A percentile compares a stretch with the other conserved stretches of the same genome.
These are phyloP conservation scores for Penicillium odoratum DNA, from an alignment of 495 filamentous ascomycete species.

Conservation along the genomic window DNA sequence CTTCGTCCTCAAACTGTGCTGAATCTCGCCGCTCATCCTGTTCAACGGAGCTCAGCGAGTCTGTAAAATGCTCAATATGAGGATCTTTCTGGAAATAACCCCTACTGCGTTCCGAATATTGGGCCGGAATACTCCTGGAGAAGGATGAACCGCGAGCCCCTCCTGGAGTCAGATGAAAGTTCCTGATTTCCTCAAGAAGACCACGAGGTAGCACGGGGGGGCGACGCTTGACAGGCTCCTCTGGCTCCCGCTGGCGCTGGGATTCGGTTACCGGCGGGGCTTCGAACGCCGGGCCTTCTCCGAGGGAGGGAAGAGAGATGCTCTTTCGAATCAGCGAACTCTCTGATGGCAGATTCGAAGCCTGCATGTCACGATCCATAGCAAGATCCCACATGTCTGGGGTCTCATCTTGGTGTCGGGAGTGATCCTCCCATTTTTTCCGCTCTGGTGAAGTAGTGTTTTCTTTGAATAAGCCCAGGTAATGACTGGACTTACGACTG, in stretches of 20 bases:
- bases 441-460: slow-evolving; percentile 62
- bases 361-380: slow-evolving; percentile 14
- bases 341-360: slow-evolving; percentile 6
- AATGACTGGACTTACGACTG: slow-evolving; percentile 93
- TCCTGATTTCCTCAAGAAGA: slow-evolving; percentile 63
- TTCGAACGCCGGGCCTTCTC: slow-evolving; percentile 28
- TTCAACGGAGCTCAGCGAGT: slow-evolving; percentile 28
- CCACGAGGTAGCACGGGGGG: slow-evolving; percentile 42
- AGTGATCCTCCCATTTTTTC: slow-evolving; percentile 42
- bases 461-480: slow-evolving; percentile 88
- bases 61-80: slow-evolving; percentile 22
- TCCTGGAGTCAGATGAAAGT: slow-evolving; percentile 58
- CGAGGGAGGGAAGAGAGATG: slow-evolving; percentile 35
- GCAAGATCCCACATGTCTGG: slow-evolving; percentile 13
- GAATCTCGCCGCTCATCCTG: slow-evolving; percentile 38
- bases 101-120: slow-evolving; percentile 35
- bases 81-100: slow-evolving; percentile 33
- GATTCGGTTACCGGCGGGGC: slow-evolving; percentile 11
- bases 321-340: slow-evolving; percentile 29
- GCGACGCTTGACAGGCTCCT: slow-evolving; percentile 30
- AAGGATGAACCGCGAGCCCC: slow-evolving; percentile 52
- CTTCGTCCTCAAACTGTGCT: slow-evolving; percentile 67
- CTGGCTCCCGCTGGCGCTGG: slow-evolving; percentile 13
- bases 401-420: slow-evolving; percentile 29
- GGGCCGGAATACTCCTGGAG: slow-evolving; percentile 55